phyloP scores from a whole-genome alignment of 2,329 filamentous ascomycete species.

The Claviceps sp. region DNA sequence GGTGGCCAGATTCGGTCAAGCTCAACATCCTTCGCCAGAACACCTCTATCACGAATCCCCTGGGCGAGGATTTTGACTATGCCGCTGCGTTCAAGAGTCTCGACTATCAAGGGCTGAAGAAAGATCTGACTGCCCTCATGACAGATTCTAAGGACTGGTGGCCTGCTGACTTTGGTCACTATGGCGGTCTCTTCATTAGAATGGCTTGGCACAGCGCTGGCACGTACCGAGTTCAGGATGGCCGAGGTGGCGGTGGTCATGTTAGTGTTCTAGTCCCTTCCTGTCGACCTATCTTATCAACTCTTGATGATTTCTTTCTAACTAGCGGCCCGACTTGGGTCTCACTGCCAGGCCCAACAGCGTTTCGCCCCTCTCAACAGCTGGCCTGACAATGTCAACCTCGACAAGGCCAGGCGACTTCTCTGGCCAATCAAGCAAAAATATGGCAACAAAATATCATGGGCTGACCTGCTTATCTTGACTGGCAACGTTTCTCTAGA shows the following conservation, averaged over 20 bases:
- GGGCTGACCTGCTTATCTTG: slow-evolving; percentile 60
- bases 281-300: no score
- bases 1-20: slow-evolving; percentile 58
- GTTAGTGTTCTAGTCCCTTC: slow-evolving; percentile 9
- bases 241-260: slow-evolving; percentile 59
- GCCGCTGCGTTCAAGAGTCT: slow-evolving; percentile 57
- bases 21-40: slow-evolving; percentile 65
- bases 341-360: slow-evolving; percentile 46
- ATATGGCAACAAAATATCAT: slow-evolving; percentile 72
- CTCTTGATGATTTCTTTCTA: neutral
- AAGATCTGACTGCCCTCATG: slow-evolving; percentile 57
- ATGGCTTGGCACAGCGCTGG: slow-evolving; percentile 74
- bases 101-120: slow-evolving; percentile 49
- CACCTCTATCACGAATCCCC: slow-evolving; percentile 47
- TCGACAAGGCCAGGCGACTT: slow-evolving; percentile 70
- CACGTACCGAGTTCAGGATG: slow-evolving; percentile 63
- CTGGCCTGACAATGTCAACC: slow-evolving; percentile 67
- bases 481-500: slow-evolving; percentile 67
- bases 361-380: slow-evolving; percentile 68
- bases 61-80: slow-evolving; percentile 57
- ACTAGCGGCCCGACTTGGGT: neutral
- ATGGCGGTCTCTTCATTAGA: slow-evolving; percentile 66
- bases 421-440: slow-evolving; percentile 77
- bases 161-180: slow-evolving; percentile 73
- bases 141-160: slow-evolving; percentile 71